Conservation (phyloP, 768 basidiomycete species). For the Boletales sp. region DNA sequence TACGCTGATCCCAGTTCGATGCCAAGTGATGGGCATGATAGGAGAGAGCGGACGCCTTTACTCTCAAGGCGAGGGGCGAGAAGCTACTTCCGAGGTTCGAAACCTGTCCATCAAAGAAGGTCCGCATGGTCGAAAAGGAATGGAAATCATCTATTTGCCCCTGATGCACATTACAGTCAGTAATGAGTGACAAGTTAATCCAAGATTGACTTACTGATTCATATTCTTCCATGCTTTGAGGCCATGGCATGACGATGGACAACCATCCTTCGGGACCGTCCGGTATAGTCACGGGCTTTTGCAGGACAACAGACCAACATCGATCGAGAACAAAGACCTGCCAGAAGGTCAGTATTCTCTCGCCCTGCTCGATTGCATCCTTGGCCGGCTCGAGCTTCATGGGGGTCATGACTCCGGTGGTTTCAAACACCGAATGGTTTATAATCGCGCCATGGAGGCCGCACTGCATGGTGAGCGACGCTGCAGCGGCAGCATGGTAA, state of each 20-base stretch:
- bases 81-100: constrained; percentile 50
- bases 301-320: constrained; percentile 75
- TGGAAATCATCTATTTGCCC: constrained; percentile 52
- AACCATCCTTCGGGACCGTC: constrained; percentile 57
- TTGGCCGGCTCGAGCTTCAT: constrained; percentile 57
- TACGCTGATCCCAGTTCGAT: constrained; percentile 60
- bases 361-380: constrained; percentile 59
- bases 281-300: constrained; percentile 61
- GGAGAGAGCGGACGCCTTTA: constrained; percentile 74
- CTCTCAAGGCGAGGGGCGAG: constrained; percentile 61
- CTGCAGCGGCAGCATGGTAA: constrained; percentile 72
- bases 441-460: constrained; percentile 54
- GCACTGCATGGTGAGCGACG: constrained; percentile 68
- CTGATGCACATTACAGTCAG: constrained; percentile 36
- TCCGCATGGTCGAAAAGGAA: constrained; percentile 55
- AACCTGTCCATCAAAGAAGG: constrained; percentile 60
- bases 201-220: constrained; percentile 49
- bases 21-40: constrained; percentile 63
- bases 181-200: constrained; percentile 2
- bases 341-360: constrained; percentile 77
- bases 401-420: constrained; percentile 29
- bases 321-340: constrained; percentile 78
- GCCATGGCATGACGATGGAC: constrained; percentile 73
- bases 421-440: constrained; percentile 33
- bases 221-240: constrained; percentile 69